Conservation (phyloP, 1,284 basidiomycete genomes). For the Microbotryum violaceum region DNA sequence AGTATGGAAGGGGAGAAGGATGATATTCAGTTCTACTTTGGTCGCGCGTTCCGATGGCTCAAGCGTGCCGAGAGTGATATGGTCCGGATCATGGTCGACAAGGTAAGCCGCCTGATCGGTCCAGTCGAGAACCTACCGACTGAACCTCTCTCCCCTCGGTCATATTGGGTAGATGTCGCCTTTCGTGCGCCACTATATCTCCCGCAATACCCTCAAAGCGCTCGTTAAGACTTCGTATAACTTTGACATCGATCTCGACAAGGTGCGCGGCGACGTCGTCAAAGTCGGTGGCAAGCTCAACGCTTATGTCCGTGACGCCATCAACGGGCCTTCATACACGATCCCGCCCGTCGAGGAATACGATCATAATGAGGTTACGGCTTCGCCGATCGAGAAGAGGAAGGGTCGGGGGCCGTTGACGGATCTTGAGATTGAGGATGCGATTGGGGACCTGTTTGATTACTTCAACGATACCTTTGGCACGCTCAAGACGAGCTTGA, state of each 20-base stretch:
- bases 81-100: constrained; percentile 94
- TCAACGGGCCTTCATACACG: constrained; percentile 13
- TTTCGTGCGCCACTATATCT: constrained; percentile 83
- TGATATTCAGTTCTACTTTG: constrained; percentile 96
- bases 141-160: not conserved
- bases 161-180: constrained; percentile 68
- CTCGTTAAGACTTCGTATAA: constrained; percentile 33
- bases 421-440: constrained; percentile 90
- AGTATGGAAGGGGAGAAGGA: constrained; percentile 95
- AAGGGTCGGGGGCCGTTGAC: constrained; percentile 48
- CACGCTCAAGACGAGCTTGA: constrained; percentile 80
- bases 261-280: constrained; percentile 29
- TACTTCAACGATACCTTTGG: constrained; percentile 93
- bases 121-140: not conserved
- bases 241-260: constrained; percentile 35
- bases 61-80: constrained; percentile 94
- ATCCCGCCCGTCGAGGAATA: constrained; percentile 28
- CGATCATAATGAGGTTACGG: not conserved
- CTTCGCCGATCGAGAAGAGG: constrained; percentile 24
- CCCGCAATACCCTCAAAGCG: constrained; percentile 45
- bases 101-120: constrained; percentile 51
- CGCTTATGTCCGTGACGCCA: constrained; percentile 30
- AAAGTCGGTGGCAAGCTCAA: constrained; percentile 32
- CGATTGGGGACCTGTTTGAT: constrained; percentile 86
- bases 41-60: constrained; percentile 84